phyloP scores from a whole-genome alignment of 805 yeast species.

The Spathaspora sp. region DNA sequence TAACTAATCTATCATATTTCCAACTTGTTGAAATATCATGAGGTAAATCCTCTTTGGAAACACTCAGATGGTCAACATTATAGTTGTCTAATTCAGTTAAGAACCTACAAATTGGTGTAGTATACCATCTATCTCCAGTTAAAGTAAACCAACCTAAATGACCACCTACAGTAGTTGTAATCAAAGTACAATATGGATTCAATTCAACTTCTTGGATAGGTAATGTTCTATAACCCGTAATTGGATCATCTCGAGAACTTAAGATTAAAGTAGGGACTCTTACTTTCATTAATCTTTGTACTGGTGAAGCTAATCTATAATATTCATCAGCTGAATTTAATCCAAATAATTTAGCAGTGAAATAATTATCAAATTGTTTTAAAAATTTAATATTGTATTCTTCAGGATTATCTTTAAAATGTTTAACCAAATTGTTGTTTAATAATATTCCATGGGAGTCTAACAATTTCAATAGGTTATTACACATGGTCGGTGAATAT shows the following conservation, averaged over 20 bases:
- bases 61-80: conserved; percentile 15
- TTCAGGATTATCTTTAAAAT: conserved; percentile 27
- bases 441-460: conserved; percentile 26
- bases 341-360: conserved; percentile 62
- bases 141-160: conserved; percentile 54
- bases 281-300: conserved; percentile 50
- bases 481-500: conserved; percentile 42
- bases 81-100: conserved; percentile 30
- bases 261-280: conserved; percentile 61
- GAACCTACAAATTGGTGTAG: conserved; percentile 31
- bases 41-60: conserved; percentile 19
- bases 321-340: conserved; percentile 60
- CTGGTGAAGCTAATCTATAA: conserved; percentile 64
- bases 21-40: conserved; percentile 23
- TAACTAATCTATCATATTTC: conserved; percentile 30
- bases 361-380: conserved; percentile 56
- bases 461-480: conserved; percentile 31
- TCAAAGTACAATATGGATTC: conserved; percentile 57
- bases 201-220: conserved; percentile 47
- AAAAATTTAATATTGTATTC: conserved; percentile 33
- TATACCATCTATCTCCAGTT: conserved; percentile 34
- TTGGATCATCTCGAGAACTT: conserved; percentile 66
- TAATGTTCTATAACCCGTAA: conserved; percentile 49
- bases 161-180: conserved; percentile 66
- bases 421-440: conserved; percentile 18